Base-by-base conservation (phyloP, 2,329 filamentous ascomycete species). In the Aspergillus carbonarius region DNA sequence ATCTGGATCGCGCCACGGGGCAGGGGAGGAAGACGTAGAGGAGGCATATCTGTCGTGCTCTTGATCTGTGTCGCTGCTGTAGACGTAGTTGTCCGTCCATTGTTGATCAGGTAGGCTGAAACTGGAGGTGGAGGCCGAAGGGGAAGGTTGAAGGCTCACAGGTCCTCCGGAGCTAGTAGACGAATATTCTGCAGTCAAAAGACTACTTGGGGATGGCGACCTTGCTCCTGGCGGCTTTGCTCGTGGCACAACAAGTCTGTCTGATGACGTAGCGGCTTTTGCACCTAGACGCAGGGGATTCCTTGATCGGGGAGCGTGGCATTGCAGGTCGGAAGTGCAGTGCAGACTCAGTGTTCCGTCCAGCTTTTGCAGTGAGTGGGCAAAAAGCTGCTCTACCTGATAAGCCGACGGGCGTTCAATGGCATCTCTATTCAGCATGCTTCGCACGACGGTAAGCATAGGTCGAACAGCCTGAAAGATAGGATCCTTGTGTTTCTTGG, bases 401-500 rank as follows among this genome's bases (percentile, higher is more conserved):
- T 64, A 61, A 13, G 74, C 74, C 3, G 63, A 64, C 5, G 74
- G 71, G 4, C 77, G 66, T 8, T 62, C 65, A 48, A 63, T 63
- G 3, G 72, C 70, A 18, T 75, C 72, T 27, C 69, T 63, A 35
- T 69, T 67, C 37, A 79, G 56, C 72, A 78, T 79, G 42, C 70
- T 69, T 17, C 74, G 65, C 1, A 76, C 62, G 3, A 77, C 68
- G 13, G 71, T 69, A 3, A 79, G 63, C 63, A 79, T 74, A 1
- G 72, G 66, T 18, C 72, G 70, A 10, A 78, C 71, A 8, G 74
- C 74, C 50, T 70, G 68, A 47, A 76, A 78, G 1, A 67, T 67
- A 1, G 68, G 65, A 39, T 77, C 73, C 53, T 76, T 76, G 4
- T 71, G 71, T 60, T 79, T 78, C 55, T 73, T 68, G 5, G 78